Evolutionary conservation across 352 stramenopile species (phyloP), one percentile per base, ranked within the genome.

Genomic region (Globisporangium alternatum): DNA sequence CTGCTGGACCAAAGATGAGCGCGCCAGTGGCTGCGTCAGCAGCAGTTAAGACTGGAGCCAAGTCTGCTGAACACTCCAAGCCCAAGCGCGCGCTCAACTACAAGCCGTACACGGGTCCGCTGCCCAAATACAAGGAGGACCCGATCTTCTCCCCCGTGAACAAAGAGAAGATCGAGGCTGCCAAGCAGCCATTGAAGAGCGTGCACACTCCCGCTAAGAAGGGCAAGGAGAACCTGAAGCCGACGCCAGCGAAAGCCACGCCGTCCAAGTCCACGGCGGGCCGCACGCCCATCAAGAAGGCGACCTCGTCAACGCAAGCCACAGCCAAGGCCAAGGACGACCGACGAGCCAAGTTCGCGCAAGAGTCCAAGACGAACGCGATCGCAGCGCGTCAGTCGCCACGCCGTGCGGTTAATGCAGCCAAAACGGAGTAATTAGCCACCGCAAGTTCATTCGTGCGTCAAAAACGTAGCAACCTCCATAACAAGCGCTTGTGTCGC

Each of bases 71-170:
- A 12, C 48, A 52, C 12, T 19, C 30, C 28, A 70, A 70, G 15
- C 13, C 49, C 12, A 68, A 65, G 47, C 45, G 44, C 28, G 4
- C 60, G 25, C 28, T 60, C 41, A 64, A 25, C 54, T 92, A 88
- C 70, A 90, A 81, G 59, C 83, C 83, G n/a, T 88, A 93, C 68
- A 81, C 61, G 39, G 83, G 83, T 1, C 81, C 80, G 2, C 56
- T 93, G 56, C 83, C 83, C 17, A 68, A 79, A 15, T 80, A 80
- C 64, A 72, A 73, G 12, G 80, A 83, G 2, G 77, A 89, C n/a
- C 86, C 82, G 19, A 69, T 79, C 17, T 91, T 89, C 72, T 76
- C 82, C 22, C 80, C 82, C 8, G 44, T 57, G n/a, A 56, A 30
- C 53, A 56, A 45, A 28, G 25, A 45, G 30, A 68, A 64, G 44